Evolutionary conservation across 2,329 filamentous ascomycete genomes (phyloP).

Genomic region (Seiridium unicorne): DNA sequence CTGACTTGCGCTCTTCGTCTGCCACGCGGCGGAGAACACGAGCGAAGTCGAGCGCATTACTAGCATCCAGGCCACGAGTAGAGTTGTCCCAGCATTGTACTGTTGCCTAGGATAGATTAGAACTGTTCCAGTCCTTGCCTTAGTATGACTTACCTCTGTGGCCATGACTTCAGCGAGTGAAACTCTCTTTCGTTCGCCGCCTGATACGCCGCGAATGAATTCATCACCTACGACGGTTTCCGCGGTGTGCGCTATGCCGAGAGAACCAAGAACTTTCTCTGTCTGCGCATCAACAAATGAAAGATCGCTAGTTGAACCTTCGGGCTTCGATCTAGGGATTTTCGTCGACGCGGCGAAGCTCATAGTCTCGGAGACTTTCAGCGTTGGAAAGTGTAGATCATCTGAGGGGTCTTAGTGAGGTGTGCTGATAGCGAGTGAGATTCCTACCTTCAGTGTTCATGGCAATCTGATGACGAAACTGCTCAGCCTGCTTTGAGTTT

Average conservation of each 20-base stretch:
- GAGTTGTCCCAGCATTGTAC: conserved; percentile 75
- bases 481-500: conserved; percentile 18
- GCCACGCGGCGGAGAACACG: conserved; percentile 65
- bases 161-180: conserved; percentile 68
- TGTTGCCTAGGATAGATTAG: conserved; percentile 35
- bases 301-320: conserved; percentile 20
- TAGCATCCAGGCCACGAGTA: conserved; percentile 69
- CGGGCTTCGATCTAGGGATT: conserved; percentile 58
- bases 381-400: conserved; percentile 67
- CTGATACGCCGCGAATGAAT: conserved; percentile 60
- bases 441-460: conserved; percentile 28
- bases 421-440: not conserved
- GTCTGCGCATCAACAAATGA: conserved; percentile 27
- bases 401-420: conserved; percentile 18
- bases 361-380: conserved; percentile 66
- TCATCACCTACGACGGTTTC: conserved; percentile 70
- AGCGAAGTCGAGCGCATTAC: conserved; percentile 71
- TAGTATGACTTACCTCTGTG: not conserved
- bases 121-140: not conserved
- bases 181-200: conserved; percentile 71
- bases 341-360: conserved; percentile 65
- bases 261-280: conserved; percentile 44
- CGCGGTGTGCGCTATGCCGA: conserved; percentile 69
- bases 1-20: conserved; percentile 63
- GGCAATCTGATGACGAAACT: conserved; percentile 26